A percentile compares a stretch with the other conserved stretches of the same genome.
phyloP scores from a whole-genome alignment of 2,329 filamentous ascomycete species.

The Claviceps quebecensis region DNA sequence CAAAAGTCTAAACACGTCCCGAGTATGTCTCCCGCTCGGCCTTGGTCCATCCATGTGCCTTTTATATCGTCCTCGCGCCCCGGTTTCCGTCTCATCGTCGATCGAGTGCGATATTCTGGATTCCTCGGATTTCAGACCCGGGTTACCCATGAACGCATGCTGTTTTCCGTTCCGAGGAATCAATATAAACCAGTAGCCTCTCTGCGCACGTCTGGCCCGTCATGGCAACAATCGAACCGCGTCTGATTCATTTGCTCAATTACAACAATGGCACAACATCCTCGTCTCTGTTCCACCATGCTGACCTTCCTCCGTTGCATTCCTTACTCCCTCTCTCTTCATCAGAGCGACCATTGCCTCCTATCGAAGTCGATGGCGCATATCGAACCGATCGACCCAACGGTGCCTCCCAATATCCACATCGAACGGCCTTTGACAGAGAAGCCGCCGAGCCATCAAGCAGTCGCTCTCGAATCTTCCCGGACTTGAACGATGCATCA shows the following conservation, averaged over 20 bases:
- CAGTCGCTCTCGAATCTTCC: slow-evolving; percentile 31
- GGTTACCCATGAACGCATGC: not conserved
- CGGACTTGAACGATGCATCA: slow-evolving; percentile 26
- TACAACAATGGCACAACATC: slow-evolving; percentile 42
- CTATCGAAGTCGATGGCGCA: slow-evolving; percentile 36
- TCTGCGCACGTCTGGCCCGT: slow-evolving; percentile 16
- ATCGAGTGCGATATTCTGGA: not conserved
- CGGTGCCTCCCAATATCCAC: slow-evolving; percentile 18
- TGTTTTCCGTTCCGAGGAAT: not conserved
- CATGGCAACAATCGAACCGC: slow-evolving; percentile 55
- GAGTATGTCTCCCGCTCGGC: slow-evolving; percentile 5
- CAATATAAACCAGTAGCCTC: slow-evolving; percentile 1
- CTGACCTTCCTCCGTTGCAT: slow-evolving; percentile 42
- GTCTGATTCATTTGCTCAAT: slow-evolving; percentile 51
- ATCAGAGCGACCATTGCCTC: slow-evolving; percentile 32
- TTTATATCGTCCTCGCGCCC: slow-evolving; percentile 1
- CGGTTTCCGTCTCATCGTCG: not conserved
- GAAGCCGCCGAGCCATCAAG: slow-evolving; percentile 17
- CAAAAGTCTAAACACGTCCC: slow-evolving; percentile 3
- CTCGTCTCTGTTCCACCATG: slow-evolving; percentile 31
- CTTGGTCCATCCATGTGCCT: not conserved
- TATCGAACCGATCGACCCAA: slow-evolving; percentile 24
- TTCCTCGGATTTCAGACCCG: not conserved
- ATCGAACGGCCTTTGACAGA: slow-evolving; percentile 27
- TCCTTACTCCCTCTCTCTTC: slow-evolving; percentile 28